Evolutionary conservation across 441 rosid species (phyloP).

Genomic region (California macrophylla): DNA sequence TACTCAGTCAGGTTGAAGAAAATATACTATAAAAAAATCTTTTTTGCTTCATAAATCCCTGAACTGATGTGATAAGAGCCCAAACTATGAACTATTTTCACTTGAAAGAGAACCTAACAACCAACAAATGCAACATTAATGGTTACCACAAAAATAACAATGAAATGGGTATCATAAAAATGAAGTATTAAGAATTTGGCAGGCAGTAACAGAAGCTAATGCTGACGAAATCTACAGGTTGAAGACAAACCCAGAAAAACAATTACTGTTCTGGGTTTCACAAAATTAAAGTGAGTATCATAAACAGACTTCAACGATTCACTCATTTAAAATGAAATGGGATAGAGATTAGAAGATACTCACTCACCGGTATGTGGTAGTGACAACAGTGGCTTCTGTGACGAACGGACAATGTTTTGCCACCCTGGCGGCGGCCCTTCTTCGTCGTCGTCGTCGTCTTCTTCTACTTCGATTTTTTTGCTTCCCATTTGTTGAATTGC

Average conservation of each 20-base stretch:
- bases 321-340: not conserved
- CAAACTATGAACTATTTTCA: not conserved
- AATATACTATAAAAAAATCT: not conserved
- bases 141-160: not conserved
- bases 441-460: not conserved
- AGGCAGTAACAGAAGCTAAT: not conserved
- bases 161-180: not conserved
- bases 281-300: not conserved
- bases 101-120: not conserved
- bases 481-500: not conserved
- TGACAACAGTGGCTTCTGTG: not conserved
- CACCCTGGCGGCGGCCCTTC: slow-evolving; percentile 1
- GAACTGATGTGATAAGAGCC: not conserved
- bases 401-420: not conserved
- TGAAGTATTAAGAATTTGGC: not conserved
- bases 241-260: not conserved
- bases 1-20: not conserved
- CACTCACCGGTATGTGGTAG: not conserved
- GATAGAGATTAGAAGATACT: not conserved
- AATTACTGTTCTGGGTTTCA: not conserved
- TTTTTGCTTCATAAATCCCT: not conserved
- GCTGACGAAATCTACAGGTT: not conserved
- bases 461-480: not conserved
- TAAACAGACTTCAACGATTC: not conserved
- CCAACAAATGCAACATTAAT: not conserved